A percentile compares a stretch with the other conserved stretches of the same genome.
phyloP scores from a whole-genome alignment of 139 green algal species.

The Chlorella sp. region DNA sequence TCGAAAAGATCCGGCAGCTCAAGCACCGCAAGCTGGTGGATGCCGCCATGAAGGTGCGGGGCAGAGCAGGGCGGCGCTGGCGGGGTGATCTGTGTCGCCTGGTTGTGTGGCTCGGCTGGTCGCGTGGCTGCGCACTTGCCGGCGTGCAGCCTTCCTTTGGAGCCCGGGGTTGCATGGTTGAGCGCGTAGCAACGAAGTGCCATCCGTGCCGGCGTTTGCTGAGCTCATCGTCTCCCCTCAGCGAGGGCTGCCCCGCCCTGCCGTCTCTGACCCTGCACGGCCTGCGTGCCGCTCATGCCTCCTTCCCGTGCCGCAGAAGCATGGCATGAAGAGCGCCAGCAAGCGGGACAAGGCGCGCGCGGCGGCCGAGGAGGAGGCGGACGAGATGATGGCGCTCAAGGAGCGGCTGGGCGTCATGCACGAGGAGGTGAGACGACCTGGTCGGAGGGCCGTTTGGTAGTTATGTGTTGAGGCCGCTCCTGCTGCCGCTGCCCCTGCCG shows the following conservation, averaged over 20 bases:
- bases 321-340: constrained; percentile 79
- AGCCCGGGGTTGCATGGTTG: no score
- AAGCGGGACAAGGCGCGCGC: constrained; percentile 55
- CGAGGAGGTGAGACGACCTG: background rate
- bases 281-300: background rate
- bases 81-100: no score
- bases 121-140: no score
- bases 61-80: background rate
- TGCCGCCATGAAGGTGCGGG: constrained; percentile 60
- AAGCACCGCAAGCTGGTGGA: constrained; percentile 68
- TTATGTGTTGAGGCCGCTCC: no score
- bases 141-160: no score
- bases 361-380: constrained; percentile 80
- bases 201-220: background rate
- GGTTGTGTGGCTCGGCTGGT: no score
- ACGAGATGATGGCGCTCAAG: constrained; percentile 66
- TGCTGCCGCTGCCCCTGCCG: no score
- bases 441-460: no score
- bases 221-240: no score
- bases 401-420: constrained; percentile 32
- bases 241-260: no score
- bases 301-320: constrained; percentile 49
- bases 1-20: constrained; percentile 77
- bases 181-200: no score
- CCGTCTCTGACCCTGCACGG: background rate